Evolutionary conservation across 106 monocot species (phyloP).

Genomic region (Dendrobium chrysotoxum): DNA sequence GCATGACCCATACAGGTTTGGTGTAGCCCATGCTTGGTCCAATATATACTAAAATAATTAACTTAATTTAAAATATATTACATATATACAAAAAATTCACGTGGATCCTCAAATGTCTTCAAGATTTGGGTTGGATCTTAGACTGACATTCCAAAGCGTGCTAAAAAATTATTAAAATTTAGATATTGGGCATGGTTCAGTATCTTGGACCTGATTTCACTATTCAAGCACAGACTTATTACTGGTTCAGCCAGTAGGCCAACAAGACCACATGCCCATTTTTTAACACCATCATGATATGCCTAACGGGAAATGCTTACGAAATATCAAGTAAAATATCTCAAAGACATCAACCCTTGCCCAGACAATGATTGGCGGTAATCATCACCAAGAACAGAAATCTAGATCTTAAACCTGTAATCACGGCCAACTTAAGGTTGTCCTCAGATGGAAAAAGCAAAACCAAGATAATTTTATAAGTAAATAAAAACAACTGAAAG

Average conservation of each 20-base stretch:
- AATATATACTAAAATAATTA: too few species aligned
- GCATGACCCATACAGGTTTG: too few species aligned
- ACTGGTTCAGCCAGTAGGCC: background rate
- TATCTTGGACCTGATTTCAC: background rate
- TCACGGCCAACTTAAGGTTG: background rate
- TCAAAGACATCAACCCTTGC: background rate
- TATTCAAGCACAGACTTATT: background rate
- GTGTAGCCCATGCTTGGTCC: too few species aligned
- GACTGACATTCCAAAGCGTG: background rate
- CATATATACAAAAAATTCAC: too few species aligned
- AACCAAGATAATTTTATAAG: background rate
- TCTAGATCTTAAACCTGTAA: background rate
- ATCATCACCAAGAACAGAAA: background rate
- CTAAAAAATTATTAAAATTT: background rate
- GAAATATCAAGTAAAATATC: background rate
- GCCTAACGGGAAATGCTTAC: too few species aligned
- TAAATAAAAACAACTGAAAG: background rate
- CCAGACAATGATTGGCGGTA: background rate
- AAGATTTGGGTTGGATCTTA: background rate
- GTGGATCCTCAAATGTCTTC: background rate
- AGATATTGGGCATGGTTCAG: background rate
- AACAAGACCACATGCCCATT: background rate
- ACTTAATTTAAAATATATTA: too few species aligned
- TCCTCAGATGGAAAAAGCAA: background rate
- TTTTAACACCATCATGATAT: background rate